Evolutionary conservation across 2,329 filamentous ascomycete genomes (phyloP), one percentile per base, ranked within the genome.

Genomic region (Xylaria sp.): DNA sequence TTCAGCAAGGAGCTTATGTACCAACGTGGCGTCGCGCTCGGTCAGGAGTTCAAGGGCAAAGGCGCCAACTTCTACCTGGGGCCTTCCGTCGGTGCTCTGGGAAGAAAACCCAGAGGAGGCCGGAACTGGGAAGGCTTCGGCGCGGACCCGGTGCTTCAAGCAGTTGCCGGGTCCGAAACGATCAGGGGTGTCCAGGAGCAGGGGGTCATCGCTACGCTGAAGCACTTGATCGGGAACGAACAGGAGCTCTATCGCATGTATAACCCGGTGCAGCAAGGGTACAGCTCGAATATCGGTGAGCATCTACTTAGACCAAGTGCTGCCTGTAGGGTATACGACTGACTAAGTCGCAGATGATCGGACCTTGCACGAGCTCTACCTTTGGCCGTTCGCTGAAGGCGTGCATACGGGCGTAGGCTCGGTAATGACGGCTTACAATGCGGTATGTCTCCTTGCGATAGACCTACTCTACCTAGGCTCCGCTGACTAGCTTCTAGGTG

Each of bases 351-450:
- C 42, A 69, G 69, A 70, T 56, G 69, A 71, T 47, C 66, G 69
- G 38, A 62, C 68, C 1, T 11, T 89, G 52, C 86, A 91, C 64
- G 89, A 92, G 70, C 72, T 92, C 1, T 92, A 92, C 61, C 79
- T 85, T 0, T 92, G 90, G 90, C 90, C 90, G 0, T 93, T 93
- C 69, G 86, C 86, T 0, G 86, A 92, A 61, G 88, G 86, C 7
- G 80, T 96, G 41, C 84, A 82, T 56, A 90, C 89, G 11, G 91
- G 91, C 21, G 90, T 92, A 4, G 89, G 84, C 1, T 87, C 87
- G 7, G 78, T 95, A 48, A 95, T 96, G 91, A 92, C 90, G 68
- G 84, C 85, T 1, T 96, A 96, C 63, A 88, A 90, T 66, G 84
- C 84, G 64, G 72, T 76, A 57, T 42, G 65, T 56, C 39, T 47